phyloP scores from a whole-genome alignment of 495 filamentous ascomycete species.

The Neurospora sublineolata region DNA sequence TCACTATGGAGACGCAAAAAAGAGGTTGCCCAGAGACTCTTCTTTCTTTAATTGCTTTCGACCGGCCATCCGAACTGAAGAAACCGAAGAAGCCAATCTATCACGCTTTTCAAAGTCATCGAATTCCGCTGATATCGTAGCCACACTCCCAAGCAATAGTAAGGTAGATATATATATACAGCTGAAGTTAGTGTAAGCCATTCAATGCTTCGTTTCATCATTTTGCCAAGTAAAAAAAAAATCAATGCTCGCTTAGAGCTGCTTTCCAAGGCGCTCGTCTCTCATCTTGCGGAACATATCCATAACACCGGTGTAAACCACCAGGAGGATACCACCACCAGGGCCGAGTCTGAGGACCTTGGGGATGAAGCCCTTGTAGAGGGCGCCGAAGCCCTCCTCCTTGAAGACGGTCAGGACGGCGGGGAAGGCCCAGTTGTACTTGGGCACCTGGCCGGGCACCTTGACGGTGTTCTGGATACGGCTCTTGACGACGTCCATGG shows the following conservation, averaged over 20 bases:
- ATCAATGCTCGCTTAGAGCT: not conserved
- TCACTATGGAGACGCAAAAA: not conserved
- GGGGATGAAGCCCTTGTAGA: conserved; percentile 96
- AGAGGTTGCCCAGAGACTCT: not conserved
- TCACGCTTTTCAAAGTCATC: not conserved
- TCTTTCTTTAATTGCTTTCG: not conserved
- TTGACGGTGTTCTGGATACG: conserved; percentile 89
- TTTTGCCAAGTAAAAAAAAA: not conserved
- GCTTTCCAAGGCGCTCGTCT: conserved; percentile 3
- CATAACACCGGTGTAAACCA: conserved; percentile 89
- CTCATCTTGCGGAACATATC: conserved; percentile 59
- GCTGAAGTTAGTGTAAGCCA: not conserved
- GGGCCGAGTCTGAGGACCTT: conserved; percentile 53
- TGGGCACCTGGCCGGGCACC: conserved; percentile 64
- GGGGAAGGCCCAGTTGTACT: conserved; percentile 98
- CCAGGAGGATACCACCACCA: conserved; percentile 63
- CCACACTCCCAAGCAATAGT: not conserved
- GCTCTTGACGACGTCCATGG: conserved; percentile 95
- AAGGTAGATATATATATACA: not conserved
- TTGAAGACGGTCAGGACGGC: conserved; percentile 72
- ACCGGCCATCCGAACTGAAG: not conserved
- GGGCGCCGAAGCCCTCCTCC: conserved; percentile 83
- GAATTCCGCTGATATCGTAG: not conserved
- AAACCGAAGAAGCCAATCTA: not conserved
- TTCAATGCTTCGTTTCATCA: not conserved